Base-by-base conservation (phyloP, 2,329 filamentous ascomycete genomes). In the Ceratocystis ficicola region DNA sequence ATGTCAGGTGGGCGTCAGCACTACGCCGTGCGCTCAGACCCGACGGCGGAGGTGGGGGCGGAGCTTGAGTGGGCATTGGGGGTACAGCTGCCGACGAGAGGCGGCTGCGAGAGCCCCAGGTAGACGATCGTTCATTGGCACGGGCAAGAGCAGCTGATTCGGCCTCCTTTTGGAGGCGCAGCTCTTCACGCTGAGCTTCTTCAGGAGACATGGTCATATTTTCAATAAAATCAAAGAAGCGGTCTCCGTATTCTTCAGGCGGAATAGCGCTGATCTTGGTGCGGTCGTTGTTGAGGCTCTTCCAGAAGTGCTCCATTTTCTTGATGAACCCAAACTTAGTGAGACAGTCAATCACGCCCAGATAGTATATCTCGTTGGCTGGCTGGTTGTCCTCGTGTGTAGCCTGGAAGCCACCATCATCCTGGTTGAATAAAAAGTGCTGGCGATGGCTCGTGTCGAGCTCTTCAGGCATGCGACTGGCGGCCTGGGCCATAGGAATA, bases 271-370 rank as follows among this genome's bases (percentile, higher is more conserved):
- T 97, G 68, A 99, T 97, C 73, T 96, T 87, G 44, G 83, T 85
- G 71, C 90, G 86, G 71, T 94, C 89, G 71, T 86, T 83, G 1
- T 87, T 90, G 67, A 97, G 79, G 46, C 94, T 93, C 78, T 99
- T 99, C 87, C 92, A 94, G 76, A 97, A 94, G 76, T 97, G 87
- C 75, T 99, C 94, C 68, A 93, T 83, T 73, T 94, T 93, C 78
- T 99, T 99, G 76, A 96, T 83, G 69, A 92, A 85, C 70, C 91
- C 91, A 75, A 97, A 99, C 90, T 96, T 90, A 71, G 94, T 99
- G 72, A 99, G 80, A 75, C 94, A 99, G 76, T 99, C 94, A 75
- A 99, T 99, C 71, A 99, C 95, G 44, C 94, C 95, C 6, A 99
- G 84, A 74, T 99, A 99, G 76, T 99, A 99, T 52, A 99, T 91